Percentiles rank a stretch among this genome's conserved stretches.
These are phyloP conservation scores for Pseudoscleropodium purum DNA, from an alignment of 225 moss, liverwort and hornwort genomes.

Conservation along the genomic window DNA sequence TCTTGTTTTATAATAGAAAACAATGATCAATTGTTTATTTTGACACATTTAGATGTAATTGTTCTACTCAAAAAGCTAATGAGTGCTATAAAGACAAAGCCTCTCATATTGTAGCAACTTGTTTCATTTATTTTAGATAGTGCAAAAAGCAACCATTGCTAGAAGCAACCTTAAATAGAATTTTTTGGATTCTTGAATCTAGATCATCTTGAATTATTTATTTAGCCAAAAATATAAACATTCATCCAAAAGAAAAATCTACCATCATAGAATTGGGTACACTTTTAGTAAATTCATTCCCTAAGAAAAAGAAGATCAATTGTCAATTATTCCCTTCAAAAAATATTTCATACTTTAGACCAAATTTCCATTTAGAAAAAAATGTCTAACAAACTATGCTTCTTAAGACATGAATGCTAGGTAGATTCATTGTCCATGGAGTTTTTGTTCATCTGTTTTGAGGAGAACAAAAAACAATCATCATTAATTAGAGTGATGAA, in stretches of 20 bases:
- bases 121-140: neutral
- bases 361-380: neutral
- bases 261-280: accelerated
- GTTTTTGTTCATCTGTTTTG: neutral
- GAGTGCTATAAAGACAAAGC: no score
- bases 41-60: no score
- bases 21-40: neutral
- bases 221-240: accelerated
- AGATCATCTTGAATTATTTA: neutral
- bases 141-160: neutral
- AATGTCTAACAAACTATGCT: neutral
- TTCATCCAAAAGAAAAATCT: neutral
- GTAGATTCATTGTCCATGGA: neutral
- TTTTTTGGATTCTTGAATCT: no score
- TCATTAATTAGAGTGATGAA: neutral
- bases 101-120: neutral
- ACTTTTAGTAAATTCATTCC: neutral
- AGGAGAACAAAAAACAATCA: neutral
- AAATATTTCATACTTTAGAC: accelerated
- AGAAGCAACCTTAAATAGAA: accelerated
- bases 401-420: accelerated
- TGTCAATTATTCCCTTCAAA: accelerated
- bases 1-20: accelerated
- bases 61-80: neutral
- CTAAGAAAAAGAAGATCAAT: neutral